Percentiles rank a stretch among this genome's conserved stretches.
Evolutionary conservation across 495 filamentous ascomycete genomes (phyloP).

Genomic region (Penicillium simplicissimum): DNA sequence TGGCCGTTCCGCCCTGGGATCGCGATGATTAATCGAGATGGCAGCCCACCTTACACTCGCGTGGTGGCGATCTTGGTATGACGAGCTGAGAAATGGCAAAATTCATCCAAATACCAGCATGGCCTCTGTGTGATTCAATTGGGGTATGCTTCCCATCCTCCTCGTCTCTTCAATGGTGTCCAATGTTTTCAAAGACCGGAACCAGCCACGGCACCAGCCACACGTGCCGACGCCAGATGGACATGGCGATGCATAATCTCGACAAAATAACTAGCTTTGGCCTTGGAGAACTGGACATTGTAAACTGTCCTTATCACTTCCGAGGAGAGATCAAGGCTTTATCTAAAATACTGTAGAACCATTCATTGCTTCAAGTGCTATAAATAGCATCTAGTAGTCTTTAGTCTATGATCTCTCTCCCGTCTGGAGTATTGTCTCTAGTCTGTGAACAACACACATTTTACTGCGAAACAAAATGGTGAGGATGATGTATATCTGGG

Average conservation of each 20-base stretch:
- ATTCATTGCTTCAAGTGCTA: background rate
- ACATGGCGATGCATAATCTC: background rate
- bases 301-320: too few relatives aligned
- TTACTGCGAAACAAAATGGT: too few relatives aligned
- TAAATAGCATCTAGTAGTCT: background rate
- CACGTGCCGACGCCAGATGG: background rate
- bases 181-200: too few relatives aligned
- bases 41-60: background rate
- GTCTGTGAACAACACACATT: background rate
- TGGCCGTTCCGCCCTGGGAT: constrained; percentile 22
- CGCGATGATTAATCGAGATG: constrained; percentile 30
- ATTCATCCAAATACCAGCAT: background rate
- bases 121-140: background rate
- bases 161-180: background rate
- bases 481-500: too few relatives aligned
- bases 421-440: too few relatives aligned
- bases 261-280: background rate
- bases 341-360: background rate
- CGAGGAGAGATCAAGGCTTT: too few relatives aligned
- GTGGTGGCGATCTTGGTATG: background rate
- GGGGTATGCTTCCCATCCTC: constrained; percentile 6
- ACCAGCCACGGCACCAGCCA: background rate
- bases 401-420: background rate
- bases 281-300: background rate
- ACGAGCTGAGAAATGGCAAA: background rate